Base-by-base conservation (phyloP, 176 grass and related monocot species). In the Oryza glumipatula region DNA sequence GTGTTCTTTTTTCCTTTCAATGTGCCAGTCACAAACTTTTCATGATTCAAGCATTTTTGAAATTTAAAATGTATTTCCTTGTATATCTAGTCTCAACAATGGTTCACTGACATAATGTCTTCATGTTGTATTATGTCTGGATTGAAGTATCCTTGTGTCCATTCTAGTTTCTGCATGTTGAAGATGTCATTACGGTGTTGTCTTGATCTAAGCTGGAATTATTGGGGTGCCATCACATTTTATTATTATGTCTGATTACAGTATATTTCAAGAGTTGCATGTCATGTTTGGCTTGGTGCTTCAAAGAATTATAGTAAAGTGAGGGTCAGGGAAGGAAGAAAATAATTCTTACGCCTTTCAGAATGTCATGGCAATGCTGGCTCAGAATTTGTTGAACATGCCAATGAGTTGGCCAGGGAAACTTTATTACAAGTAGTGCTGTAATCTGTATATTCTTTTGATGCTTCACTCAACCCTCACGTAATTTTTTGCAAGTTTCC, bases 11-110 rank as follows among this genome's bases (percentile, higher is more conserved):
- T 65, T n/a, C 65, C 16, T 32, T 66, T 65, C 14, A 39, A 79
- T 44, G 83, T 45, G 13, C 35, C 49, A 21, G 49, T 11, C 30
- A 70, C 4, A 41, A 52, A 33, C 9, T 66, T 72, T 58, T n/a
- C 47, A 79, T 54, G 35, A 45, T 56, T 36, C 54, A 72, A 26
- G 67, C 67, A 78, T 74, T 61, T 70, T 72, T 58, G 11, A 56
- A 48, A 5, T 54, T 41, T 19, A 43, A 80, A 28, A 21, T 72
- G 5, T 1, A 52, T 21, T 21, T 64, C 26, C 43, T 11, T 9
- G 9, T 54, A 47, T 68, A 51, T 84, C 44, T 84, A 64, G 17
- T 64, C 63, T 49, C 33, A 58, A 5, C 4, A 38, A 82, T 82
- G 36, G 52, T 73, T 13, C 9, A 73, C 3, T 28, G 11, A n/a